Percentiles rank a stretch among this genome's conserved stretches.
Evolutionary conservation across 257 asterid genomes (phyloP).

Genomic region (Lantana camara): DNA sequence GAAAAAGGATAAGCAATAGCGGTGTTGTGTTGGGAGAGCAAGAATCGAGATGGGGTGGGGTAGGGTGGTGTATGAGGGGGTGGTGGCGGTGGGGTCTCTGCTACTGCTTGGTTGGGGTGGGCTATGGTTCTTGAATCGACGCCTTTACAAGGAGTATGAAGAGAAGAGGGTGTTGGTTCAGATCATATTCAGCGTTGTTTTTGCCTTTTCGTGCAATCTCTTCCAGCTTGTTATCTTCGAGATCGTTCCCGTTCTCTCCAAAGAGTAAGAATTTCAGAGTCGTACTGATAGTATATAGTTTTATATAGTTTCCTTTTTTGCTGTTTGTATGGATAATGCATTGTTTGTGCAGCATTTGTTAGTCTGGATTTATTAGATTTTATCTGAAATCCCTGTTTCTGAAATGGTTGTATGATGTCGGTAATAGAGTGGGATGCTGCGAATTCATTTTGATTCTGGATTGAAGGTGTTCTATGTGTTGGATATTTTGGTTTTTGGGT

Average conservation of each 20-base stretch:
- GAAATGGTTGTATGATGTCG: slow-evolving; percentile 4
- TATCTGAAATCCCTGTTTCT: slow-evolving; percentile 1
- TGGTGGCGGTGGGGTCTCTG: slow-evolving; percentile 77
- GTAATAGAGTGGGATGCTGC: slow-evolving; percentile 9
- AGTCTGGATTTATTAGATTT: slow-evolving; percentile 4
- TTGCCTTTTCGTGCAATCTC: slow-evolving; percentile 94
- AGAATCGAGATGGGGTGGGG: slow-evolving; percentile 84
- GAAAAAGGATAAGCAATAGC: too few relatives aligned
- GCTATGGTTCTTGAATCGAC: slow-evolving; percentile 86
- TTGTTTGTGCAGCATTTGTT: slow-evolving; percentile 20
- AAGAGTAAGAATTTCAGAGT: slow-evolving; percentile 51
- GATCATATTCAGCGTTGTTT: slow-evolving; percentile 94
- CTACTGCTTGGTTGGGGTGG: slow-evolving; percentile 88
- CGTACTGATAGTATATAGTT: neutral
- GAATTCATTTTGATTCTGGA: neutral
- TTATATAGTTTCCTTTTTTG: slow-evolving; percentile 2
- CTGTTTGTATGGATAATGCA: neutral
- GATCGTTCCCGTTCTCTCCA: slow-evolving; percentile 87
- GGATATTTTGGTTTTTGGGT: slow-evolving; percentile 3
- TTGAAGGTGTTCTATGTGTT: neutral
- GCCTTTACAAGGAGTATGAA: slow-evolving; percentile 95
- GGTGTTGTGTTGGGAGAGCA: slow-evolving; percentile 7
- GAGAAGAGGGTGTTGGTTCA: slow-evolving; percentile 94
- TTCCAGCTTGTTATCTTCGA: slow-evolving; percentile 94
- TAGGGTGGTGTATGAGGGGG: slow-evolving; percentile 64